Evolutionary conservation across 371 early-diverging fungal species (phyloP).

Genomic region (Apophysomyces variabilis): DNA sequence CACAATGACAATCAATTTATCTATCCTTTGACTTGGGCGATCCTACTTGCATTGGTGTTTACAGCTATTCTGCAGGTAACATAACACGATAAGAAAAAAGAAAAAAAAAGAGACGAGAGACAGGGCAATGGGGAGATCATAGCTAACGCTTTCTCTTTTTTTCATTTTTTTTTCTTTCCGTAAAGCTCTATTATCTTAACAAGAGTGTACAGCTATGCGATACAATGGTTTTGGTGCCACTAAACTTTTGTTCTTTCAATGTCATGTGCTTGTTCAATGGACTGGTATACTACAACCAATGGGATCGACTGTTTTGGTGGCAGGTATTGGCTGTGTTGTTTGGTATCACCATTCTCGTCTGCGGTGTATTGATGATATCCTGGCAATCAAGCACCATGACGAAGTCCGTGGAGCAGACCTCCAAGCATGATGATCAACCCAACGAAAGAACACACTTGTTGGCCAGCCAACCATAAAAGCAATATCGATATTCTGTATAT

Average conservation of each 20-base stretch:
- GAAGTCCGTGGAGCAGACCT: not conserved
- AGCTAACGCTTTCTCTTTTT: not conserved
- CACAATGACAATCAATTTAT: constrained; percentile 75
- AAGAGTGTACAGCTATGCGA: constrained; percentile 75
- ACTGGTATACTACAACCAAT: constrained; percentile 81
- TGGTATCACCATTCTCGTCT: constrained; percentile 67
- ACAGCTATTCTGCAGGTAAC: constrained; percentile 74
- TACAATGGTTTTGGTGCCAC: constrained; percentile 79
- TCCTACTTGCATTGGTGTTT: constrained; percentile 65
- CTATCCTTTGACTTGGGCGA: constrained; percentile 74
- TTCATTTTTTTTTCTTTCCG: not conserved
- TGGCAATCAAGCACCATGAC: constrained; percentile 37
- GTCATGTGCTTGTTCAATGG: constrained; percentile 80
- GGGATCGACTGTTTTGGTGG: constrained; percentile 66
- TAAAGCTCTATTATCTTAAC: constrained; percentile 79
- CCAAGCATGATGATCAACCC: not conserved
- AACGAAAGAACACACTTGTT: not conserved
- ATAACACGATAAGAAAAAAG: not conserved
- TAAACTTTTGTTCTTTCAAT: constrained; percentile 81
- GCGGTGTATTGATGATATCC: constrained; percentile 73
- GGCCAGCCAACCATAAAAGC: not conserved
- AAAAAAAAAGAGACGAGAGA: not conserved
- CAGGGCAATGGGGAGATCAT: too few relatives aligned
- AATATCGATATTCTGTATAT: too few relatives aligned
- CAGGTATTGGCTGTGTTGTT: constrained; percentile 70